phyloP scores from a whole-genome alignment of 768 basidiomycete genomes.

The Leccinum disarticulatum region DNA sequence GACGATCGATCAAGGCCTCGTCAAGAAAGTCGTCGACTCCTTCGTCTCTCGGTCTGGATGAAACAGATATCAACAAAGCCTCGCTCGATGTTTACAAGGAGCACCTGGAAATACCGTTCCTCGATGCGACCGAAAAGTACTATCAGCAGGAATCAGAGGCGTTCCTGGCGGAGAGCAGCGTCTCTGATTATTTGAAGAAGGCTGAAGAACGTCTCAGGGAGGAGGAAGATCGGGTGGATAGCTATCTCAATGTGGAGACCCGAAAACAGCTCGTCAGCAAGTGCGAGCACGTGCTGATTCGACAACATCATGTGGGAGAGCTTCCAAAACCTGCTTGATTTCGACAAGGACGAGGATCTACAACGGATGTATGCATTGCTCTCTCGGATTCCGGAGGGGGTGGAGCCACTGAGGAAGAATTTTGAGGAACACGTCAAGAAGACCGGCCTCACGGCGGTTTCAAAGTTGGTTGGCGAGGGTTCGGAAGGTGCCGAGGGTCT shows the following conservation, averaged over 20 bases:
- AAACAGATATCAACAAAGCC: conserved; percentile 86
- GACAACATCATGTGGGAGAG: conserved; percentile 93
- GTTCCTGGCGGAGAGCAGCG: conserved; percentile 84
- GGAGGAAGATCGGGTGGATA: conserved; percentile 93
- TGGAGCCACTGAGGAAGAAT: conserved; percentile 86
- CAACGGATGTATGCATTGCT: conserved; percentile 95
- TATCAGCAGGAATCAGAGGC: conserved; percentile 91
- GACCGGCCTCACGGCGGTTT: conserved; percentile 79
- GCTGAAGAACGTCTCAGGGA: conserved; percentile 91
- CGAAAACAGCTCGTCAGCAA: conserved; percentile 75
- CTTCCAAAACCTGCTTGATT: conserved; percentile 88
- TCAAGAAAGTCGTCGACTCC: conserved; percentile 94
- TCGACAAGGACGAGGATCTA: conserved; percentile 92
- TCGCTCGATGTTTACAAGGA: conserved; percentile 93
- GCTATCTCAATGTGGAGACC: conserved; percentile 88
- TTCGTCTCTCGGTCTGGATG: conserved; percentile 95
- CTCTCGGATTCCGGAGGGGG: conserved; percentile 83
- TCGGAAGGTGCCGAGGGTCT: conserved; percentile 55
- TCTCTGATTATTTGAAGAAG: conserved; percentile 94
- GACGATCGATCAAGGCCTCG: conserved; percentile 85
- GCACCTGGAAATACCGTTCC: conserved; percentile 87
- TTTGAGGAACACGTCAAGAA: conserved; percentile 97
- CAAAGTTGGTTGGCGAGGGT: conserved; percentile 62
- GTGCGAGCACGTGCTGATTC: conserved; percentile 92
- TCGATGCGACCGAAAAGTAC: conserved; percentile 84